Base-by-base conservation (phyloP, 257 asterid species). In the Agastache rugosa region DNA sequence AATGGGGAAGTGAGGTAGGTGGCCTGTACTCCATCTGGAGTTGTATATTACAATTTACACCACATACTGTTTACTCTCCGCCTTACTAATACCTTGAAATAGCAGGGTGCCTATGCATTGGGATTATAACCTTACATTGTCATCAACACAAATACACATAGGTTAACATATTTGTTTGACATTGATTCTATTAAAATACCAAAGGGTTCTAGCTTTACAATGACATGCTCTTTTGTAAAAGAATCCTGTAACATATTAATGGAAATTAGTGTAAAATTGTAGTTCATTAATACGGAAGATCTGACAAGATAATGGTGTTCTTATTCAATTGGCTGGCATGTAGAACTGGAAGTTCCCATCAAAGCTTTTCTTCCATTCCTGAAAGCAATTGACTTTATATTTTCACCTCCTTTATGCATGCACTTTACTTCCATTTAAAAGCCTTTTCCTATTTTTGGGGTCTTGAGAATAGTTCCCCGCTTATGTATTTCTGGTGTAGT, bases 1-100 rank as follows among this genome's bases (percentile, higher is more conserved):
- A 93, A 75, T 93, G 98, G 98, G 98, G 98, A 79, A 79, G 80
- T 72, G 98, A 93, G 96, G 97, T 93, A 78, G 58, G 67, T 64
- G 69, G 20, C 31, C 75, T 63, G 47, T 63, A 27, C 73, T 63
- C 50, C 63, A 71, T 74, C 45, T 41, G 67, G 15, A 71, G 17
- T 56, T 67, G 59, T n/a, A 29, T 39, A 41, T 44, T 77, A n/a
- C n/a, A n/a, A n/a, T n/a, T n/a, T n/a, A 58, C 73, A 25, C 74
- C 63, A 31, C 74, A 44, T 62, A 35, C 62, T 60, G 19, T 66
- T 61, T 69, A 62, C 60, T 50, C 39, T 59, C 47, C 0, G 12
- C 67, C 45, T 39, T 71, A 14, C 31, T 77, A 63, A 42, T 71
- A 31, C 48, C 70, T 72, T 53, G 73, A 22, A 67, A 48, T 51